Base-by-base conservation (phyloP, 805 yeast species). In the Yarrowia divulgata region DNA sequence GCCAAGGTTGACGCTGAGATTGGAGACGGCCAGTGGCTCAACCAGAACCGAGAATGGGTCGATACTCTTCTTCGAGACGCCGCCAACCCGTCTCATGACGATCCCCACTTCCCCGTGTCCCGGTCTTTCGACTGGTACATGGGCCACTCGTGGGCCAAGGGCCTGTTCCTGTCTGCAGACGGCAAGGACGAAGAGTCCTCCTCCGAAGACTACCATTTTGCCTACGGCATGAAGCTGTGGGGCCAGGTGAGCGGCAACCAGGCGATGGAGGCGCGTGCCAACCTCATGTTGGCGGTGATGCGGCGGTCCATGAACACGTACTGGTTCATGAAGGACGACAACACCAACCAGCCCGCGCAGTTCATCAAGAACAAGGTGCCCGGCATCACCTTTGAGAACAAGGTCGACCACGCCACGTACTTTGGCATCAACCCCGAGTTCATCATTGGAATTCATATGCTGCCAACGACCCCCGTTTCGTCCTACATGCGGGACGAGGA, bases 101-200 rank as follows among this genome's bases (percentile, higher is more conserved):
- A 88, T 72, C 46, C 75, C 0, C 83, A 82, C 71, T 90, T 88
- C 81, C 93, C 94, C 2, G 85, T 83, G 12, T 86, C 82, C 52
- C 82, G 93, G 70, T 80, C 82, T 69, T 90, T 89, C 77, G 93
- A 89, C 76, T 90, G 90, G 86, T 90, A 77, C 77, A 79, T 81
- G 71, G 93, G 94, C 8, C 94, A 90, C 75, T 85, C 90, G 37
- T 88, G 90, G 88, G 93, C 93, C 9, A 84, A 85, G 71, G 94
- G 94, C 2, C 75, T 90, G 29, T 85, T 83, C 73, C 84, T 82
- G 13, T 81, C 85, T 54, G 86, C 85, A 1, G 91, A 88, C 75
- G 93, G 93, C 48, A 86, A 87, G 72, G 89, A 89, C 75, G 89
- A 88, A 76, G 93, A 88, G 75, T 85, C 90, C 12, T 79, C 89